These are phyloP conservation scores for Lachnellula cervina DNA, from an alignment of 2,329 filamentous ascomycete genomes.

Conservation along the genomic window DNA sequence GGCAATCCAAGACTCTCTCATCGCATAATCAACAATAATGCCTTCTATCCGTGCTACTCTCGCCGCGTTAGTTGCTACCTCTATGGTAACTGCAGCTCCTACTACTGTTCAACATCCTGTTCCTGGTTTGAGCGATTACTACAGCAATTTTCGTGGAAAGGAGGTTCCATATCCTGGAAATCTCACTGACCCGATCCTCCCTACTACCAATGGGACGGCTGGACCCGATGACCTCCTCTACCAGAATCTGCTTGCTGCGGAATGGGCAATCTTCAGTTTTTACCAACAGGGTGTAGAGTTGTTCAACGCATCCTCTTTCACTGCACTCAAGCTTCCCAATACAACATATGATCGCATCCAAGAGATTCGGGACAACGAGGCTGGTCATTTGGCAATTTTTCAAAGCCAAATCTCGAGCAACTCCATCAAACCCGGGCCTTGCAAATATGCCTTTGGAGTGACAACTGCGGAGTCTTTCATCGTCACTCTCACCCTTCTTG, in stretches of 20 bases:
- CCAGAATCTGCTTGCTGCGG: constrained; percentile 41
- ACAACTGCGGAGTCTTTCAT: constrained; percentile 23
- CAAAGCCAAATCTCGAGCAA: constrained; percentile 39
- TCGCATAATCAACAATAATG: not conserved
- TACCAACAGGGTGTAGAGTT: constrained; percentile 39
- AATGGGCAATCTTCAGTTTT: constrained; percentile 42
- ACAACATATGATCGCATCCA: constrained; percentile 36
- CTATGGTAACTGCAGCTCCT: not conserved
- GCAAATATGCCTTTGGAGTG: constrained; percentile 32
- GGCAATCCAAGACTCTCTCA: too few species aligned
- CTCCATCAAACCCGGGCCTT: constrained; percentile 38
- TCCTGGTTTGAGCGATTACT: constrained; percentile 32
- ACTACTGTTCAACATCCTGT: constrained; percentile 21
- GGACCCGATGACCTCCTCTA: constrained; percentile 39
- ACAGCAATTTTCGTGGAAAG: constrained; percentile 32
- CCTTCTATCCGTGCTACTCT: not conserved
- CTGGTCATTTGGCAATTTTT: constrained; percentile 41
- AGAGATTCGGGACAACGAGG: constrained; percentile 43
- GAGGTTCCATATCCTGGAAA: constrained; percentile 36
- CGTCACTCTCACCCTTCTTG: constrained; percentile 33
- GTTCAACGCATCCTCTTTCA: constrained; percentile 36
- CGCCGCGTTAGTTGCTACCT: not conserved
- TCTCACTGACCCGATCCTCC: constrained; percentile 31
- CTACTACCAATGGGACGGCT: constrained; percentile 28
- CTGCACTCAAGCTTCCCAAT: constrained; percentile 33